A percentile compares a stretch with the other conserved stretches of the same genome.
These are phyloP conservation scores for Colletotrichum coccodes DNA, from an alignment of 2,329 filamentous ascomycete species.

Conservation along the genomic window DNA sequence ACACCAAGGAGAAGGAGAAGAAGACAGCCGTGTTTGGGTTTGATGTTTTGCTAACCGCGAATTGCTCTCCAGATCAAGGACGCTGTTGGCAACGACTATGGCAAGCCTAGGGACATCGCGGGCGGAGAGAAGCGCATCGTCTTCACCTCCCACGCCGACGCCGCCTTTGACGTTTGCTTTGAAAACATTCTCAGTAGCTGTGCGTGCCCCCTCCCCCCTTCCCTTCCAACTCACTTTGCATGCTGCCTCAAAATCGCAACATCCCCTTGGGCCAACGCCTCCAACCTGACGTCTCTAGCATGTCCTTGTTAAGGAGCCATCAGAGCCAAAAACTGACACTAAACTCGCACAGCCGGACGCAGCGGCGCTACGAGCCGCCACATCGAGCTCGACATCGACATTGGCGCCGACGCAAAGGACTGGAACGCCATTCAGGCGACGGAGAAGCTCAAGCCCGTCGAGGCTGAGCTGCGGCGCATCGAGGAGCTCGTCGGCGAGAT, in stretches of 20 bases:
- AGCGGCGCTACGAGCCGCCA: conserved; percentile 69
- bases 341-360: conserved; percentile 43
- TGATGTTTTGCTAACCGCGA: conserved; percentile 16
- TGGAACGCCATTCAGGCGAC: conserved; percentile 96
- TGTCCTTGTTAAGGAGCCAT: background rate
- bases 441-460: conserved; percentile 97
- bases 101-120: conserved; percentile 86
- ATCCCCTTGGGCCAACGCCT: conserved; percentile 4
- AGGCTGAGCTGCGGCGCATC: conserved; percentile 91
- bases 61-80: conserved; percentile 80
- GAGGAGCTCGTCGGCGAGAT: conserved; percentile 92
- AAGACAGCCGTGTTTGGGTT: background rate
- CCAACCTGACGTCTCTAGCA: conserved; percentile 16
- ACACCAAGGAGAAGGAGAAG: background rate
- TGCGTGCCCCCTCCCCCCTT: conserved; percentile 55
- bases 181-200: conserved; percentile 81
- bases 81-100: conserved; percentile 95
- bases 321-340: conserved; percentile 31
- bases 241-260: background rate
- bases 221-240: background rate
- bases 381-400: conserved; percentile 94
- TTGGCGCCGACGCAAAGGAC: conserved; percentile 96
- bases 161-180: conserved; percentile 96
- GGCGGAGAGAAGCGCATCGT: conserved; percentile 94
- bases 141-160: conserved; percentile 92